These are phyloP conservation scores for Neotropicomus parvogracilis DNA, from an alignment of 1,284 basidiomycete genomes.

Conservation along the genomic window DNA sequence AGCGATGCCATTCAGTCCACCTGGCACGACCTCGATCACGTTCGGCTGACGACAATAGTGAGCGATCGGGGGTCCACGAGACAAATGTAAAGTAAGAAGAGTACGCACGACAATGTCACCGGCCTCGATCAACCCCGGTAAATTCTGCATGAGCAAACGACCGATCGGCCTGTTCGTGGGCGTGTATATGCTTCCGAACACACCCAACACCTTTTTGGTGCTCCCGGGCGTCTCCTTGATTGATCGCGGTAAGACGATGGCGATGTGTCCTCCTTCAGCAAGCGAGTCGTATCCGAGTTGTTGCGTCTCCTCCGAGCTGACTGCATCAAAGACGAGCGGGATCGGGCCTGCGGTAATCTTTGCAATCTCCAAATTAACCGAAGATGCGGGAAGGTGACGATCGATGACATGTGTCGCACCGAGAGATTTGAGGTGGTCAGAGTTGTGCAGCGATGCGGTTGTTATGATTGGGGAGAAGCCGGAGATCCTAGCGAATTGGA, in stretches of 20 bases:
- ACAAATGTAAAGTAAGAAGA: not conserved
- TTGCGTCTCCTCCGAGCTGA: conserved; percentile 20
- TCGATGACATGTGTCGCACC: conserved; percentile 36
- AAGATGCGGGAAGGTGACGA: conserved; percentile 16
- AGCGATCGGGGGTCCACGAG: not conserved
- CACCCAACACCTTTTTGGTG: conserved; percentile 14
- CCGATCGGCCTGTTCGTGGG: conserved; percentile 17
- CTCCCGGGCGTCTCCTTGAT: conserved; percentile 16
- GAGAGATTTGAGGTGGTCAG: conserved; percentile 31
- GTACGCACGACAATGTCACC: conserved; percentile 24
- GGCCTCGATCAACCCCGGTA: conserved; percentile 17
- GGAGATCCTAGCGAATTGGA: conserved; percentile 35
- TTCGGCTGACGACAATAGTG: conserved; percentile 16
- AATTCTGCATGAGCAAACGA: conserved; percentile 11
- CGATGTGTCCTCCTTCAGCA: conserved; percentile 19
- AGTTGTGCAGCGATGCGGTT: conserved; percentile 34
- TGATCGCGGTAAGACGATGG: not conserved
- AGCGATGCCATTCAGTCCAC: conserved; percentile 19
- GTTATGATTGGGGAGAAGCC: conserved; percentile 33
- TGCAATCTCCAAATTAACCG: conserved; percentile 13
- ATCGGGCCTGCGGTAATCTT: conserved; percentile 14
- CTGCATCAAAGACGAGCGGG: conserved; percentile 17
- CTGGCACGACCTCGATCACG: conserved; percentile 23
- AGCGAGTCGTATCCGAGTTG: conserved; percentile 24
- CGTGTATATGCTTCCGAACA: conserved; percentile 8